Conservation (phyloP, 2,329 filamentous ascomycete species). For the Xylariales sp. region DNA sequence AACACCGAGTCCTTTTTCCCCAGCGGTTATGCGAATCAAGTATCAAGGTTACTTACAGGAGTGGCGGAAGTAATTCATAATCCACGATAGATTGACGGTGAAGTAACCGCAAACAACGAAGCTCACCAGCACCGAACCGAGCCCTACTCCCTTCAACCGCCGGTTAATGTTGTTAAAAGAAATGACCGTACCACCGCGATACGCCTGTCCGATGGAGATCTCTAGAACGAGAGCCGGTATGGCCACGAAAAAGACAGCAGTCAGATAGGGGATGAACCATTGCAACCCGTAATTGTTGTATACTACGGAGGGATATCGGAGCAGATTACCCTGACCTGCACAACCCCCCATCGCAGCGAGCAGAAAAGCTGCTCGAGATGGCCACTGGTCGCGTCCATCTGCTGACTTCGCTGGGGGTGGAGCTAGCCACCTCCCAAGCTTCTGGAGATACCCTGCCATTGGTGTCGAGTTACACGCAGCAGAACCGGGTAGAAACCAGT, state of each 20-base stretch:
- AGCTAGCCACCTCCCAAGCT: conserved; percentile 50
- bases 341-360: conserved; percentile 69
- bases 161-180: conserved; percentile 65
- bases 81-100: conserved; percentile 20
- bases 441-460: conserved; percentile 30
- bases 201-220: conserved; percentile 76
- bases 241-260: conserved; percentile 66
- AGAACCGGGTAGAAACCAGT: neutral
- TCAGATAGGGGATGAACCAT: conserved; percentile 69
- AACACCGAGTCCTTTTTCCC: neutral
- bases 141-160: conserved; percentile 64
- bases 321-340: conserved; percentile 67
- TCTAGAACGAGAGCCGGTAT: conserved; percentile 68
- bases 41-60: conserved; percentile 19
- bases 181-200: conserved; percentile 66
- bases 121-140: conserved; percentile 57
- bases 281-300: conserved; percentile 71
- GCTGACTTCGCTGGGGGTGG: conserved; percentile 53
- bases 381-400: conserved; percentile 65
- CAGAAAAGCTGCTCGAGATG: conserved; percentile 64
- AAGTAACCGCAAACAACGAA: conserved; percentile 25
- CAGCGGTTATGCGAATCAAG: neutral
- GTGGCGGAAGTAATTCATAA: conserved; percentile 26
- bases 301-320: conserved; percentile 67
- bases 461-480: neutral